A percentile compares a stretch with the other conserved stretches of the same genome.
phyloP scores from a whole-genome alignment of 1,284 basidiomycete species.

The Rhizoctonia solani region DNA sequence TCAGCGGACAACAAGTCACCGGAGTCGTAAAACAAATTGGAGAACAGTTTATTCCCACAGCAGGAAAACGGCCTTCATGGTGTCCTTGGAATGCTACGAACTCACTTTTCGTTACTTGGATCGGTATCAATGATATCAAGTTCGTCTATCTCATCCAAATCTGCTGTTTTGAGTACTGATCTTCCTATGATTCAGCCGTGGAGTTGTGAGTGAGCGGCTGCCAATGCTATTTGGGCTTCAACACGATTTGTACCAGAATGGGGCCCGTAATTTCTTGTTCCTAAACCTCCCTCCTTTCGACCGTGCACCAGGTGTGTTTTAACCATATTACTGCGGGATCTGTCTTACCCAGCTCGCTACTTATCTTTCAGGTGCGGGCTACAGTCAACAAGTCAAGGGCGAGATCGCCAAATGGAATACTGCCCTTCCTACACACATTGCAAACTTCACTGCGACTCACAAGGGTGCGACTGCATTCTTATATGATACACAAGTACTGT shows the following conservation, averaged over 20 bases:
- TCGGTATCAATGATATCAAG: conserved; percentile 68
- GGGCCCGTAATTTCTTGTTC: conserved; percentile 66
- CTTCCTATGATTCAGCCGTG: conserved; percentile 11
- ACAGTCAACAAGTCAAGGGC: background rate
- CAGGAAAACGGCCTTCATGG: conserved; percentile 49
- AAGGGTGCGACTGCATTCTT: conserved; percentile 53
- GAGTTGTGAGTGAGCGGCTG: conserved; percentile 40
- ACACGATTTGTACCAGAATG: conserved; percentile 53
- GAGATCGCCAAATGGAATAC: conserved; percentile 52
- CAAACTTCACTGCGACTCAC: conserved; percentile 50
- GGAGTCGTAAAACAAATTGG: conserved; percentile 23
- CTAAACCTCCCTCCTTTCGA: conserved; percentile 65
- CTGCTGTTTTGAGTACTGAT: background rate
- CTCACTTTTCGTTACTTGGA: conserved; percentile 60
- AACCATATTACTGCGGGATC: conserved; percentile 43
- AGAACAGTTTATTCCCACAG: conserved; percentile 47
- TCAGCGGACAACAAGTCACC: conserved; percentile 13
- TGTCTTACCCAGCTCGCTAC: too few relatives aligned
- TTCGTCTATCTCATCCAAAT: conserved; percentile 43
- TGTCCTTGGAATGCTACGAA: conserved; percentile 51
- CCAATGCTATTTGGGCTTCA: conserved; percentile 51
- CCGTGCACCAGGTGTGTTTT: conserved; percentile 52
- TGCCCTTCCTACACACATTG: conserved; percentile 44
- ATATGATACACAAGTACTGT: conserved; percentile 55
- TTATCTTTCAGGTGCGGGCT: conserved; percentile 9